Conservation (phyloP, 129 eudicot genomes). For the Tanacetum coccineum region DNA sequence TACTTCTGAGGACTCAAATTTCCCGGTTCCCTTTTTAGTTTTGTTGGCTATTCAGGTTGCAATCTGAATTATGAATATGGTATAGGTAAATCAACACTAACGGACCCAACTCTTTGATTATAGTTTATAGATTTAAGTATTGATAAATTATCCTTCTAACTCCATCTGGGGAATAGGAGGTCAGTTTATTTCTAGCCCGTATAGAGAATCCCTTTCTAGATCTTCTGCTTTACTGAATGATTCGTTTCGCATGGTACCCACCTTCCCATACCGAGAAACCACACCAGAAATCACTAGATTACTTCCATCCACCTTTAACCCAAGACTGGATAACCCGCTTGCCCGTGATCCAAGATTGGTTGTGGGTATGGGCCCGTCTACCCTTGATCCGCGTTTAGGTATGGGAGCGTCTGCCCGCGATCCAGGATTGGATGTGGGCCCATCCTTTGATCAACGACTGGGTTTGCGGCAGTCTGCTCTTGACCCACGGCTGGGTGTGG, state of each 20-base stretch:
- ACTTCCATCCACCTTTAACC: constrained; percentile 11
- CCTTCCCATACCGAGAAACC: constrained; percentile 43
- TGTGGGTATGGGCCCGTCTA: constrained; percentile 7
- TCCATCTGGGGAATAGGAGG: constrained; percentile 11
- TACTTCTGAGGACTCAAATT: constrained; percentile 31
- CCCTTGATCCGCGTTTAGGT: constrained; percentile 23
- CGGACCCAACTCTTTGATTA: constrained; percentile 23
- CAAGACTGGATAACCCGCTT: constrained; percentile 21
- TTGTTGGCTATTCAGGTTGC: constrained; percentile 69
- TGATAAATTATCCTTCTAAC: constrained; percentile 30
- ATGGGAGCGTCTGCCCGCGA: constrained; percentile 1
- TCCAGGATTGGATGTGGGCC: constrained; percentile 14
- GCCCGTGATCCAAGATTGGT: constrained; percentile 21
- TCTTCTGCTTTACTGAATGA: constrained; percentile 33
- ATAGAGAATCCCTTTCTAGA: constrained; percentile 33
- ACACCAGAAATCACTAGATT: constrained; percentile 30
- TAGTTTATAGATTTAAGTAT: constrained; percentile 35
- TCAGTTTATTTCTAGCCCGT: constrained; percentile 34
- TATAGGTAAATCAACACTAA: constrained; percentile 27
- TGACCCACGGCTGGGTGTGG: constrained; percentile 9
- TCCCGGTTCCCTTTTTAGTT: constrained; percentile 48
- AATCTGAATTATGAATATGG: constrained; percentile 54
- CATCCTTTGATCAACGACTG: not conserved
- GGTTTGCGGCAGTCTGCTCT: not conserved
- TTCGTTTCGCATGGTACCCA: constrained; percentile 29